phyloP scores from a whole-genome alignment of 805 yeast genomes.

The Candida incommunis region DNA sequence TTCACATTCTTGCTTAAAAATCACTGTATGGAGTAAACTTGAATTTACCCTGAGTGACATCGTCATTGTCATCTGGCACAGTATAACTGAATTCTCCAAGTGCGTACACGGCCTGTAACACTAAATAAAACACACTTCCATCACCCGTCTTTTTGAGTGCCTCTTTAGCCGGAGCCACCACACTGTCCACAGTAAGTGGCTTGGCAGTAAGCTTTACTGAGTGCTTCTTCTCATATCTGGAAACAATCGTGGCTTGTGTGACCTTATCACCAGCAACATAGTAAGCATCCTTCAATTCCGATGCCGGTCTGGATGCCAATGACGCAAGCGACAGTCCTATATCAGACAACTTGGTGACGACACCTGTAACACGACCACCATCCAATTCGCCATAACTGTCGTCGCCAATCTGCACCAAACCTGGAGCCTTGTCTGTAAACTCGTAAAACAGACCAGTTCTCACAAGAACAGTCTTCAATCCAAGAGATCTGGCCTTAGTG shows the following conservation, averaged over 20 bases:
- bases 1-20: too few relatives aligned
- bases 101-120: background rate
- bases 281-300: conserved; percentile 13
- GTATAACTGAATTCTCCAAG: background rate
- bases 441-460: conserved; percentile 12
- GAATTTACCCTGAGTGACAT: background rate
- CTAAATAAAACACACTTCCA: background rate
- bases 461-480: conserved; percentile 15
- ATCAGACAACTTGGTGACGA: conserved; percentile 12
- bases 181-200: background rate
- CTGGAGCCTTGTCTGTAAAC: conserved; percentile 3
- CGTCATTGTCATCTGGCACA: background rate
- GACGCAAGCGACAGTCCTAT: conserved; percentile 15
- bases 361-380: conserved; percentile 6
- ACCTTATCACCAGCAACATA: conserved; percentile 8
- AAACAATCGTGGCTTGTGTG: conserved; percentile 8
- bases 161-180: background rate
- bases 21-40: too few relatives aligned
- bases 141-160: background rate
- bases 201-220: conserved; percentile 10
- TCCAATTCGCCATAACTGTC: conserved; percentile 2
- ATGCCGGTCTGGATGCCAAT: conserved; percentile 9
- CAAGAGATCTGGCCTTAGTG: conserved; percentile 10
- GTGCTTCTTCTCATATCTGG: conserved; percentile 9
- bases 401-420: background rate